phyloP scores from a whole-genome alignment of 2,329 filamentous ascomycete species.

The Xylaria arbuscula region DNA sequence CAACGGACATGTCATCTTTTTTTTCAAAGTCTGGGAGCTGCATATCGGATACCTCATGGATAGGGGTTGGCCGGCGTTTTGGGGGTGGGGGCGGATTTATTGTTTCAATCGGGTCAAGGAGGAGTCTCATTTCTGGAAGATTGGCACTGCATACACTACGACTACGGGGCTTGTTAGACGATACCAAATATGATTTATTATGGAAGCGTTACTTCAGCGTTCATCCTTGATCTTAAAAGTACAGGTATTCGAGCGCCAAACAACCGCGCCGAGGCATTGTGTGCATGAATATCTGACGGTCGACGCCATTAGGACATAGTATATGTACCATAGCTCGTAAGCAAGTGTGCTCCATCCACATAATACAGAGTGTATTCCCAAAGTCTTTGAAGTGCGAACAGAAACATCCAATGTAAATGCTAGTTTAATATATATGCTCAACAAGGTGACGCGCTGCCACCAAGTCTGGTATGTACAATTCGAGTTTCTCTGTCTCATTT shows the following conservation, averaged over 20 bases:
- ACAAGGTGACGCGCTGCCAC: not conserved
- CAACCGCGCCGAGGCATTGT: too few relatives aligned
- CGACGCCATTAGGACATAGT: too few relatives aligned
- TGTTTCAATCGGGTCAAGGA: not conserved
- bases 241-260: too few relatives aligned
- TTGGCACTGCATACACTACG: slow-evolving; percentile 10
- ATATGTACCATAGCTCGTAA: too few relatives aligned
- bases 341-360: too few relatives aligned
- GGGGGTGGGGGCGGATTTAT: not conserved
- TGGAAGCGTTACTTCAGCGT: too few relatives aligned
- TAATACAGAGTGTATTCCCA: not conserved
- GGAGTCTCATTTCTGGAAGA: not conserved
- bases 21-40: not conserved
- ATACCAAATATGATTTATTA: too few relatives aligned
- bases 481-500: not conserved
- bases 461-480: slow-evolving; percentile 13
- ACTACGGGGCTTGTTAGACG: too few relatives aligned
- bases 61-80: slow-evolving; percentile 5
- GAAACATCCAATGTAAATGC: not conserved
- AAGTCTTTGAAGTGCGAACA: not conserved
- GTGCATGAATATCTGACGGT: too few relatives aligned
- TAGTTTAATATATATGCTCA: not conserved
- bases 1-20: not conserved
- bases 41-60: slow-evolving; percentile 9
- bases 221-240: too few relatives aligned